A percentile compares a stretch with the other conserved stretches of the same genome.
Conservation (phyloP, 305 asterid species). For the Plantago lanceolata region DNA sequence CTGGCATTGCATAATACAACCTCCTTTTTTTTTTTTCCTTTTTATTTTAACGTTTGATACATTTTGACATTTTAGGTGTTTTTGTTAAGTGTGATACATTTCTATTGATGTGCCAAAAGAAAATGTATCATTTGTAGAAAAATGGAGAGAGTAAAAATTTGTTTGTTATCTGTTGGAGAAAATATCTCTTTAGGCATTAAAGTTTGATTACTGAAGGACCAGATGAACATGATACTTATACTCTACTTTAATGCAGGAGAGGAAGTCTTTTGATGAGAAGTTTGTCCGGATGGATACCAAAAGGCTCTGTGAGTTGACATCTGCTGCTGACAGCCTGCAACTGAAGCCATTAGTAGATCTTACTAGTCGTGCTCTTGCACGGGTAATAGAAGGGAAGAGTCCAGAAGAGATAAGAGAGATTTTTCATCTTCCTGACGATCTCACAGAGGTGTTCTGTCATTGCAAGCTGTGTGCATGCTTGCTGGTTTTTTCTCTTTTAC, state of each 20-base stretch:
- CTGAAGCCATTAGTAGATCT: conserved; percentile 86
- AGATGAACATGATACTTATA: conserved; percentile 11
- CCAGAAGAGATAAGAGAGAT: conserved; percentile 88
- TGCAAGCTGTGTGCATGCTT: conserved; percentile 58
- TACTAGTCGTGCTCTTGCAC: conserved; percentile 90
- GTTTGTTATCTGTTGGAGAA: conserved; percentile 12
- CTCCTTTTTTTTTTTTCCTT: not conserved
- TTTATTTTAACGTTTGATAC: not conserved
- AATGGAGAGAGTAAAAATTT: not conserved
- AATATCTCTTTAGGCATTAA: not conserved
- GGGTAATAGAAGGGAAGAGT: conserved; percentile 83
- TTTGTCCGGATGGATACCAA: conserved; percentile 73
- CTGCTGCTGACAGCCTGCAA: conserved; percentile 95
- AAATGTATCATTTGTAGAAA: too few relatives aligned
- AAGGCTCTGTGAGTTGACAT: conserved; percentile 80
- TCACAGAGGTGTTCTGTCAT: conserved; percentile 84
- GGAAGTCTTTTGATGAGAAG: conserved; percentile 87
- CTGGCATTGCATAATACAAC: not conserved
- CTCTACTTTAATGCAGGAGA: conserved; percentile 52
- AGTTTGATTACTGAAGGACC: conserved; percentile 12
- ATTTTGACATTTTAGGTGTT: too few relatives aligned
- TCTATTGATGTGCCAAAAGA: too few relatives aligned
- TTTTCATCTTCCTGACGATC: conserved; percentile 89
- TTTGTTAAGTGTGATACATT: too few relatives aligned
- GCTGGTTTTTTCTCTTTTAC: conserved; percentile 31